Conservation (phyloP, 2,329 filamentous ascomycete species). For the Cladosporium sp. region DNA sequence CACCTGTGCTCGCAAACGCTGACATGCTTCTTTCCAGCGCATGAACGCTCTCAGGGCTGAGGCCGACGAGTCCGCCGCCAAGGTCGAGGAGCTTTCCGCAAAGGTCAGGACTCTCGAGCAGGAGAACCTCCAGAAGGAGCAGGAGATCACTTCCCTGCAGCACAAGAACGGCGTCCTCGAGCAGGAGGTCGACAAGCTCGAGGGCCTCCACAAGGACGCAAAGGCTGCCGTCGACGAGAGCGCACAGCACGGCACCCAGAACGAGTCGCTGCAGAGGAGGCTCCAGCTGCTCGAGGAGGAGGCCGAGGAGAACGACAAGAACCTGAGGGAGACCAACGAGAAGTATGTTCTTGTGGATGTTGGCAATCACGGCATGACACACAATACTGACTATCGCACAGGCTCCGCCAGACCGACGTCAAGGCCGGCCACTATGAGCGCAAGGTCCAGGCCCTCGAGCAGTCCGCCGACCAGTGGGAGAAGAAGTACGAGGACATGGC, state of each 20-base stretch:
- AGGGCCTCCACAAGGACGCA: constrained; percentile 76
- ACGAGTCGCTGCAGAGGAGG: constrained; percentile 87
- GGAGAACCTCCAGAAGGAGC: constrained; percentile 94
- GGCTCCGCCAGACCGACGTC: constrained; percentile 97
- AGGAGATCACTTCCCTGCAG: constrained; percentile 93
- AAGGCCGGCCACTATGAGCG: constrained; percentile 99
- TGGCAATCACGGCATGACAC: constrained; percentile 11
- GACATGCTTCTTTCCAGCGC: constrained; percentile 61
- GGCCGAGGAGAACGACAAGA: constrained; percentile 94
- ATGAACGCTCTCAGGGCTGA: constrained; percentile 93
- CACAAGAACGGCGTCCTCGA: constrained; percentile 96
- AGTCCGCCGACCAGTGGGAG: constrained; percentile 91
- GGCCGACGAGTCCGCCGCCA: constrained; percentile 78
- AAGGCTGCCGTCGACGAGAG: constrained; percentile 86
- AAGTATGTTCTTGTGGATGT: constrained; percentile 66
- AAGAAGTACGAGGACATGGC: constrained; percentile 96
- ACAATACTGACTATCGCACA: constrained; percentile 42
- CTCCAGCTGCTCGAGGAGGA: constrained; percentile 97
- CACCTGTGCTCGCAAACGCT: constrained; percentile 22
- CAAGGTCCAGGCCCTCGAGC: constrained; percentile 96
- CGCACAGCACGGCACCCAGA: constrained; percentile 79
- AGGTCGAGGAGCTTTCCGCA: constrained; percentile 82
- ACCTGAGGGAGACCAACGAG: constrained; percentile 93
- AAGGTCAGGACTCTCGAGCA: constrained; percentile 91
- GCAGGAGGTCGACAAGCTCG: constrained; percentile 87